A percentile compares a stretch with the other conserved stretches of the same genome.
Conservation (phyloP, 768 basidiomycete species). For the Trametopsis cervina region DNA sequence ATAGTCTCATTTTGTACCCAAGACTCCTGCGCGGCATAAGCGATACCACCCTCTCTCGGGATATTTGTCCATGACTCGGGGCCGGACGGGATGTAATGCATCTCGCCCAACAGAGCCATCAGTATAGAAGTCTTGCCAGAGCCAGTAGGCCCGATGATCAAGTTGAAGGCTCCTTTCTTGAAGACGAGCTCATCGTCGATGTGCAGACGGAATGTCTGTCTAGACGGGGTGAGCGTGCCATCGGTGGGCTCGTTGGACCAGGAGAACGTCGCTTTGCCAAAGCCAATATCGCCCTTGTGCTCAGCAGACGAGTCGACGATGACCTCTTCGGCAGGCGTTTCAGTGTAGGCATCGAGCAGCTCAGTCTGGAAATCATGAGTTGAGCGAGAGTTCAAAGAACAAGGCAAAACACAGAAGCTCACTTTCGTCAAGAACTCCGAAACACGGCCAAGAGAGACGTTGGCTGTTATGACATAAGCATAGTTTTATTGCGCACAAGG, state of each 20-base stretch:
- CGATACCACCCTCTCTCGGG: slow-evolving; percentile 37
- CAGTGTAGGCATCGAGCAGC: slow-evolving; percentile 21
- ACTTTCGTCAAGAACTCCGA: slow-evolving; percentile 37
- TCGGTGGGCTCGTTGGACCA: slow-evolving; percentile 18
- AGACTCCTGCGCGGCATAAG: slow-evolving; percentile 41
- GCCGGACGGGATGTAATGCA: slow-evolving; percentile 24
- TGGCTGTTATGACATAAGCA: slow-evolving; percentile 28
- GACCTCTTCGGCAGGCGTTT: slow-evolving; percentile 3
- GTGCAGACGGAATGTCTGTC: slow-evolving; percentile 21
- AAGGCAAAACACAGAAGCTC: not conserved
- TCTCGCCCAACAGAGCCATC: slow-evolving; percentile 27
- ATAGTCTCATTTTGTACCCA: slow-evolving; percentile 44
- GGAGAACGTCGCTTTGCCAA: slow-evolving; percentile 22
- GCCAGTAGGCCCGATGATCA: slow-evolving; percentile 27
- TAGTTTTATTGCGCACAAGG: too few relatives aligned
- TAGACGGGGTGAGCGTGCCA: slow-evolving; percentile 7
- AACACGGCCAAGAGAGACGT: slow-evolving; percentile 58
- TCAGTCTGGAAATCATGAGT: slow-evolving; percentile 18
- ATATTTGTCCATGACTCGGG: slow-evolving; percentile 34
- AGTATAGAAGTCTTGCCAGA: slow-evolving; percentile 27
- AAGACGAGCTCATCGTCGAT: slow-evolving; percentile 24
- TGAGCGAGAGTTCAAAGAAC: not conserved
- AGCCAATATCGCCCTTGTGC: slow-evolving; percentile 16
- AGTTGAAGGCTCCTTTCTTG: slow-evolving; percentile 22
- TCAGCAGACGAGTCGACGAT: not conserved